phyloP scores from a whole-genome alignment of 2,329 filamentous ascomycete genomes.

The Hymenoscyphus salicellus region DNA sequence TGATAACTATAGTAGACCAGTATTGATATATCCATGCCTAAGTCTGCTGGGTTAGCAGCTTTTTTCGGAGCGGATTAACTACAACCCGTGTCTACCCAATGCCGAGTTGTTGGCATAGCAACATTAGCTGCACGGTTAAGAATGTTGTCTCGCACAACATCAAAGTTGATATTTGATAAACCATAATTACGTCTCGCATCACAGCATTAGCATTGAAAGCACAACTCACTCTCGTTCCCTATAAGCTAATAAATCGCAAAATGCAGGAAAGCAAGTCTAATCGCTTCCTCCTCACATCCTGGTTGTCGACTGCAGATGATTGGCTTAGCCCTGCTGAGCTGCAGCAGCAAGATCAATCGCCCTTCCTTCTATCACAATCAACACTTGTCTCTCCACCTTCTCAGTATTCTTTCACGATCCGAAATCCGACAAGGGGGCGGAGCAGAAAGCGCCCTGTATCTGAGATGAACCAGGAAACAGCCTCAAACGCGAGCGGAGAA shows the following conservation, averaged over 20 bases:
- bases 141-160: background rate
- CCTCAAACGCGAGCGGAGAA: background rate
- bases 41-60: background rate
- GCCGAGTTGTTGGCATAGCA: background rate
- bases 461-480: background rate
- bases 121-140: background rate
- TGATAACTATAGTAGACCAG: background rate
- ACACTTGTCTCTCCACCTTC: conserved; percentile 9
- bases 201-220: background rate
- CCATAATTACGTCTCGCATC: background rate
- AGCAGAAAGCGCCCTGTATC: background rate
- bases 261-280: conserved; percentile 12
- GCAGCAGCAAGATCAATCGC: conserved; percentile 15
- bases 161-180: background rate
- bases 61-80: background rate
- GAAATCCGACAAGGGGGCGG: background rate
- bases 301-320: conserved; percentile 16
- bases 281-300: conserved; percentile 11
- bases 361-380: conserved; percentile 6
- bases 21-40: background rate
- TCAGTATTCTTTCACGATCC: conserved; percentile 5
- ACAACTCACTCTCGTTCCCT: background rate
- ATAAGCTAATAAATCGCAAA: background rate
- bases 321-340: conserved; percentile 14
- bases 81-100: background rate